Base-by-base conservation (phyloP, 257 asterid genomes). In the Salvia hispanica region DNA sequence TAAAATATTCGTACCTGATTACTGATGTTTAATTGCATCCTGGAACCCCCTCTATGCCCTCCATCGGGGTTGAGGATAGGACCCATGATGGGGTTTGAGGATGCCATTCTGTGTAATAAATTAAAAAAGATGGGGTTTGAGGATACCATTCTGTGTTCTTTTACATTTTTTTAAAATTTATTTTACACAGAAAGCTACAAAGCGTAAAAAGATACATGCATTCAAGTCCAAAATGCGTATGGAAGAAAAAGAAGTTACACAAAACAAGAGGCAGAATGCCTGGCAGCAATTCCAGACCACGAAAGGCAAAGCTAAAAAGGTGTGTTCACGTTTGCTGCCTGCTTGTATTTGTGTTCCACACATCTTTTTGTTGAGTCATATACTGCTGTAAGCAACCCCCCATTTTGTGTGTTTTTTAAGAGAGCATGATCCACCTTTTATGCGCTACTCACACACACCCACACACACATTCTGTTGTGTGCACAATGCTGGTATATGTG, bases 261-360 rank as follows among this genome's bases (percentile, higher is more conserved):
- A 93, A 79, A 93, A 93, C 78, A 93, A 93, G 81, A 88, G 97
- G 79, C 96, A 88, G 81, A 93, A 90, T 58, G 95, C 92, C 51
- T 90, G 99, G 99, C 99, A 93, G 76, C 97, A 93, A 76, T 93
- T 93, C 76, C 97, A 93, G 80, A 90, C 97, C 21, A 83, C 95
- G 43, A 93, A 90, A 83, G 97, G 96, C 79, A 80, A 79, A 66
- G 84, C 96, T 68, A 93, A 90, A 79, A 93, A 93, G 97, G 99
- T 90, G 70, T 18, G 40, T 60, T 70, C 31, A 59, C 50, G 31
- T 51, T 40, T 40, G 45, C 11, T 40, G 45, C 31, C 67, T 62
- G 12, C 52, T 45, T 21, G 2, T 62, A 21, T 56, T 39, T 10
- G 15, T 45, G 37, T 74, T 54, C 31, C 34, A 28, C 42, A 4